Evolutionary conservation across 163 green algal genomes (phyloP).

Genomic region (Scenedesmus sp.): DNA sequence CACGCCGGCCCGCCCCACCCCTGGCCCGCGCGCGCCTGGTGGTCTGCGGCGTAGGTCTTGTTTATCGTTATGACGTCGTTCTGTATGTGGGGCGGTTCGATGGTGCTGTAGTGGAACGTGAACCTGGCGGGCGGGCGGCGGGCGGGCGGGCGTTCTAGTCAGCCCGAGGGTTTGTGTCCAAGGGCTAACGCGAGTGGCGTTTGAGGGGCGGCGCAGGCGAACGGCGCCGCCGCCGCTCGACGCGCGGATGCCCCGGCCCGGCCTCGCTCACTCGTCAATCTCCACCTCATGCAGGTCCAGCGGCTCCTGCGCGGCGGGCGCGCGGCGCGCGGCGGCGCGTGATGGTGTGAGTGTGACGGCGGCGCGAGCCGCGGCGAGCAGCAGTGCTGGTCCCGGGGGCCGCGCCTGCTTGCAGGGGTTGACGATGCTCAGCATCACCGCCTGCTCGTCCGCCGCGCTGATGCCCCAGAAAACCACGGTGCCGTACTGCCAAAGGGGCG

Average conservation of each 20-base stretch:
- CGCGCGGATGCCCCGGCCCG: no score
- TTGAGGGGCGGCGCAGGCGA: no score
- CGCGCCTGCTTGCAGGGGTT: constrained; percentile 34
- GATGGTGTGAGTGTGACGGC: no score
- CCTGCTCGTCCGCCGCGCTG: constrained; percentile 42
- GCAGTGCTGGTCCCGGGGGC: no score
- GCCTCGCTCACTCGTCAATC: constrained; percentile 50
- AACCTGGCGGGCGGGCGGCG: constrained; percentile 30
- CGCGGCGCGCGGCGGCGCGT: no score
- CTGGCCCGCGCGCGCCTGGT: constrained; percentile 55
- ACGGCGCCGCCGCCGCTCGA: no score
- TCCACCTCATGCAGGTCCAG: constrained; percentile 45
- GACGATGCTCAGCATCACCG: constrained; percentile 29
- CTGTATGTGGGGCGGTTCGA: constrained; percentile 42
- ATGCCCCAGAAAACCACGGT: constrained; percentile 50
- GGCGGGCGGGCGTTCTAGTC: no score
- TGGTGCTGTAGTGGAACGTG: constrained; percentile 39
- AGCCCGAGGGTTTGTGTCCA: no score
- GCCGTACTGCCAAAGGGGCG: constrained; percentile 37
- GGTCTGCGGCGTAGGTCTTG: constrained; percentile 52
- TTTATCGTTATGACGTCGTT: constrained; percentile 67
- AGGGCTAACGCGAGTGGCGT: no score
- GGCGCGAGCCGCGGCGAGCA: no score
- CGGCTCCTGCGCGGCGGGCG: no score
- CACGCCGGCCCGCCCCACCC: no score